These are phyloP conservation scores for Pseudocercospora musae DNA, from an alignment of 2,329 filamentous ascomycete genomes.

Conservation along the genomic window DNA sequence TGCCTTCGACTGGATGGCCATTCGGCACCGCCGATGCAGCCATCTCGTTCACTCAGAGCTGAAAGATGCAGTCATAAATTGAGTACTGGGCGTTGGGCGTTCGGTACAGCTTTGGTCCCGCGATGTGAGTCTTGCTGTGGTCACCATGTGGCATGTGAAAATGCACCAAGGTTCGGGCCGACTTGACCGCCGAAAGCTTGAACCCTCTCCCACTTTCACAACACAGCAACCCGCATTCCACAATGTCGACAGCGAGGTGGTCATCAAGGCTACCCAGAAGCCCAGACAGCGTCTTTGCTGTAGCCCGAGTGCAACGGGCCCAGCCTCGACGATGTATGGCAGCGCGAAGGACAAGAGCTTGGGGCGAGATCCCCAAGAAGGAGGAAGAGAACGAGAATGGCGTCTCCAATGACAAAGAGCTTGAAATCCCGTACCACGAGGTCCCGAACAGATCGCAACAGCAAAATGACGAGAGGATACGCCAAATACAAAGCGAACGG, in stretches of 20 bases:
- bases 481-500: slow-evolving; percentile 1
- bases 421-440: background rate
- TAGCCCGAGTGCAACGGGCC: background rate
- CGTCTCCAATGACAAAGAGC: slow-evolving; percentile 16
- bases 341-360: background rate
- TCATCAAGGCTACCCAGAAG: slow-evolving; percentile 14
- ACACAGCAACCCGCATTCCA: background rate
- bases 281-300: background rate
- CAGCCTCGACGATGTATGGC: slow-evolving; percentile 1
- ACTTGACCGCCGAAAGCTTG: background rate
- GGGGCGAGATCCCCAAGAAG: background rate
- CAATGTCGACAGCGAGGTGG: slow-evolving; percentile 16
- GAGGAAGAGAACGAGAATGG: slow-evolving; percentile 17
- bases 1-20: background rate
- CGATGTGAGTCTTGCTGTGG: background rate
- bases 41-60: background rate
- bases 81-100: background rate
- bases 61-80: background rate
- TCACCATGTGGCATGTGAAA: background rate
- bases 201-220: background rate
- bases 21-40: background rate
- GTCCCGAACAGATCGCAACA: background rate
- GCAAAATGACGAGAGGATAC: background rate
- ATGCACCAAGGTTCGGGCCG: slow-evolving; percentile 4
- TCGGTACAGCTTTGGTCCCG: background rate